A percentile compares a stretch with the other conserved stretches of the same genome.
Evolutionary conservation across 768 basidiomycete genomes (phyloP).

Genomic region (Pisolithus sp.): DNA sequence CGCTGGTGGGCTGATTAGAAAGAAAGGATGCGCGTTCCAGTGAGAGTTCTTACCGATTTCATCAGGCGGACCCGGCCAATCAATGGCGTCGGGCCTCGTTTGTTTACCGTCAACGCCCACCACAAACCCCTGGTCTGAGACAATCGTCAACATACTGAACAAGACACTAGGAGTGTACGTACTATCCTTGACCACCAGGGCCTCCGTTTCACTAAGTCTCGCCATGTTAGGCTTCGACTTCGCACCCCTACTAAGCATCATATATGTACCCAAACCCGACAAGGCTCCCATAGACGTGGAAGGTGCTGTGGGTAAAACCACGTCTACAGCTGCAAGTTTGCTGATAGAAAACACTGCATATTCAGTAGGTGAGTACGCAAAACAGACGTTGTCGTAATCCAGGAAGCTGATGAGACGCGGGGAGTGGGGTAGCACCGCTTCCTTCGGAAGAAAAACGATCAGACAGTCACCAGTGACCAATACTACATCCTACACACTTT

Average conservation of each 20-base stretch:
- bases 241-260: conserved; percentile 73
- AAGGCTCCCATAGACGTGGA: conserved; percentile 58
- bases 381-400: conserved; percentile 51
- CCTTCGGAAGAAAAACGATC: conserved; percentile 38
- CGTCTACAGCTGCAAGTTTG: conserved; percentile 49
- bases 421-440: conserved; percentile 80
- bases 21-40: conserved; percentile 56
- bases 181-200: conserved; percentile 77
- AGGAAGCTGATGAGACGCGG: conserved; percentile 81
- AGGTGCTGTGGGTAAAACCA: conserved; percentile 37
- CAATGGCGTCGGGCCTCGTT: conserved; percentile 44
- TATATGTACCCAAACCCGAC: conserved; percentile 76
- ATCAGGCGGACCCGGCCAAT: conserved; percentile 78
- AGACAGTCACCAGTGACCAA: background rate
- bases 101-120: conserved; percentile 55
- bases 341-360: conserved; percentile 64
- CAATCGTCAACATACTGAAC: conserved; percentile 1
- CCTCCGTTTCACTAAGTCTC: conserved; percentile 52
- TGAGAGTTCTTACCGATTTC: conserved; percentile 53
- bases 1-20: conserved; percentile 62
- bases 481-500: conserved; percentile 41
- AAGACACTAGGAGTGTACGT: conserved; percentile 21
- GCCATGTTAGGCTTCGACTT: conserved; percentile 62
- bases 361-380: conserved; percentile 70
- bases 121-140: conserved; percentile 60